A percentile compares a stretch with the other conserved stretches of the same genome.
Evolutionary conservation across 2,329 filamentous ascomycete species (phyloP).

Genomic region (Cryphonectria carpinicola): DNA sequence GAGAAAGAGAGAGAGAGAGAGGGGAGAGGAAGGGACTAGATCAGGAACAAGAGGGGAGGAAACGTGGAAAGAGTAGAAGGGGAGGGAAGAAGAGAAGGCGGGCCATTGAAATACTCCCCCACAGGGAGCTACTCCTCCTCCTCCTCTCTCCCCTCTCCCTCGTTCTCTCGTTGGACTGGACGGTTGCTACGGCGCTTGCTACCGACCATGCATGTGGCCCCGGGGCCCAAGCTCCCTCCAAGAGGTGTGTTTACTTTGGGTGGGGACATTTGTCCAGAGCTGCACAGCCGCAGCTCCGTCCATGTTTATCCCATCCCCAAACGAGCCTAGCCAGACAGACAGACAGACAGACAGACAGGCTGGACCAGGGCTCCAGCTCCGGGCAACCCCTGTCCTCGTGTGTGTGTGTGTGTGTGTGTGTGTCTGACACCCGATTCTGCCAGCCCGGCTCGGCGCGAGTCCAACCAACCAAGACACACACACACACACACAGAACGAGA

Average conservation of each 20-base stretch:
- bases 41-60: constrained; percentile 25
- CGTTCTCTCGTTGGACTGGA: neutral
- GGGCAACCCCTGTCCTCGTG: constrained; percentile 19
- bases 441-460: constrained; percentile 24
- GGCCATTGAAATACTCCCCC: constrained; percentile 28
- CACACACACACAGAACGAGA: neutral
- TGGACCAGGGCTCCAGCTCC: constrained; percentile 26
- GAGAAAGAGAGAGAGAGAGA: constrained; percentile 20
- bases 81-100: constrained; percentile 29
- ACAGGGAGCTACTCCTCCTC: neutral
- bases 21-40: constrained; percentile 25
- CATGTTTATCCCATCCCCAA: constrained; percentile 22
- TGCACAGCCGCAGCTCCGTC: constrained; percentile 22
- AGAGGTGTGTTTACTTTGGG: constrained; percentile 27
- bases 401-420: neutral
- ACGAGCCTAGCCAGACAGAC: constrained; percentile 22
- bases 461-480: neutral
- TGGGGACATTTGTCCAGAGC: constrained; percentile 20
- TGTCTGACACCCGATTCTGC: constrained; percentile 16
- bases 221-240: neutral
- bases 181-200: constrained; percentile 11
- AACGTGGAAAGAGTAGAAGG: constrained; percentile 20
- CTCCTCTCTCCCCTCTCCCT: constrained; percentile 13
- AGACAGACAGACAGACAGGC: neutral
- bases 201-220: neutral